Evolutionary conservation across 495 filamentous ascomycete species (phyloP), one percentile per base, ranked within the genome.

Genomic region (Xylaria acuta): DNA sequence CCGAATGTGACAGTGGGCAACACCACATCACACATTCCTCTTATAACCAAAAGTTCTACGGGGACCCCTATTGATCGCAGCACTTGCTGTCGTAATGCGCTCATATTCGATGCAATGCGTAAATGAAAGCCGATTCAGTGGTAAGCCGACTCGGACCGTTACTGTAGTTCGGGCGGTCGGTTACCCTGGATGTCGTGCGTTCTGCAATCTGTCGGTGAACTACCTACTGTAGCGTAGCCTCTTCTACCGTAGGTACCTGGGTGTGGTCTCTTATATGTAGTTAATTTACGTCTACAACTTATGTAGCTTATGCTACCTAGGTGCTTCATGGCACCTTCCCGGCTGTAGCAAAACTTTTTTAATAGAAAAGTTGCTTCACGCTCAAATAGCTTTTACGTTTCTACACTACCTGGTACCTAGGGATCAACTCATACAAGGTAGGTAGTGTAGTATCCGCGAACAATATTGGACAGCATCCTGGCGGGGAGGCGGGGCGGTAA

Each of bases 1-100:
- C 68, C 68, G 68, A 49, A 64, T 70, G 68, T 59, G 59, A 70
- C 68, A 36, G 45, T n/a, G 41, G 22, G 43, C 60, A 41, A 27
- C 49, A 16, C 53, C 27, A 56, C 18, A 56, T 56, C 53, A 56
- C 53, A 56, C 53, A 56, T 56, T 51, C 27, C 45, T 66, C 34
- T 51, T 66, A 53, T 60, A 38, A 36, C 58, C 34, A 60, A n/a
- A 38, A 60, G 7, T 2, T 59, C 56, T 59, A 59, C 56, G 25
- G 27, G 27, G 16, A 1, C n/a, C 49, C 49, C 51, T 54, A 56
- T 32, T 32, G 1, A 32, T 16, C 53, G 16, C 25, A 16, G 20
- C 20, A 60, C 16, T 38, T 40, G 11, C 32, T 60, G 38, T 40
- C 32, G 58, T 7, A 60, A 60, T 36, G 7, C 14, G 6, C 18